Evolutionary conservation across 192 early-diverging fungal genomes (phyloP).

Genomic region (Haplosporangium gracile): DNA sequence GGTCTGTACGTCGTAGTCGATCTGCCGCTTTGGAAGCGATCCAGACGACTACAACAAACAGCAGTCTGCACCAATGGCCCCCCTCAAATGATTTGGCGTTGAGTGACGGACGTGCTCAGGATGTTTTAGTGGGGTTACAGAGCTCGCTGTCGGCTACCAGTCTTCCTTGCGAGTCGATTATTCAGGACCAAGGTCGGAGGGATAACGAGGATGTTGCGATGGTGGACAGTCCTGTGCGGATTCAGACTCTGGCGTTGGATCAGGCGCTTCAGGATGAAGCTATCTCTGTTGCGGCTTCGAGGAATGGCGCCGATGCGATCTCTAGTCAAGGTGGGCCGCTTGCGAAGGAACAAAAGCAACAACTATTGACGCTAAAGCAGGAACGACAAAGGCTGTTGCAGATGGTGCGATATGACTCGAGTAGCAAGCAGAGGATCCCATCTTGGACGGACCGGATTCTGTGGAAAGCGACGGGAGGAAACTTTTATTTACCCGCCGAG

Average conservation of each 20-base stretch:
- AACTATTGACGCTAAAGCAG: background rate
- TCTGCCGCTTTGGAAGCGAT: background rate
- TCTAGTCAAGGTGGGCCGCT: background rate
- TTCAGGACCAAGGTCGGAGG: background rate
- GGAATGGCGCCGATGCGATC: background rate
- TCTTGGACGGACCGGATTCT: slow-evolving; percentile 67
- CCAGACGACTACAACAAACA: background rate
- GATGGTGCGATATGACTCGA: slow-evolving; percentile 55
- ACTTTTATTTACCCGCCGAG: slow-evolving; percentile 37
- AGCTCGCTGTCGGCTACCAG: background rate
- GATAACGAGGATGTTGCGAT: background rate
- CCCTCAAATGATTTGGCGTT: background rate
- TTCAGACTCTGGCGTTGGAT: background rate
- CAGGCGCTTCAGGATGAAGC: background rate
- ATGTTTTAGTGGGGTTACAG: background rate
- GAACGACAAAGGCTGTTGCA: background rate
- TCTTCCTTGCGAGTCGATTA: background rate
- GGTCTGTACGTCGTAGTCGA: slow-evolving; percentile 12
- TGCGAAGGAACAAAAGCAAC: background rate
- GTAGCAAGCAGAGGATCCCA: slow-evolving; percentile 61
- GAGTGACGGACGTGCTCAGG: background rate
- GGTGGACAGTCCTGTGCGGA: background rate
- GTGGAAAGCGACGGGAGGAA: slow-evolving; percentile 54
- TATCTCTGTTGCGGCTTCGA: background rate
- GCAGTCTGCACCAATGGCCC: background rate